Evolutionary conservation across 257 asterid species (phyloP), one percentile per base, ranked within the genome.

Genomic region (Marsdenia floribunda): DNA sequence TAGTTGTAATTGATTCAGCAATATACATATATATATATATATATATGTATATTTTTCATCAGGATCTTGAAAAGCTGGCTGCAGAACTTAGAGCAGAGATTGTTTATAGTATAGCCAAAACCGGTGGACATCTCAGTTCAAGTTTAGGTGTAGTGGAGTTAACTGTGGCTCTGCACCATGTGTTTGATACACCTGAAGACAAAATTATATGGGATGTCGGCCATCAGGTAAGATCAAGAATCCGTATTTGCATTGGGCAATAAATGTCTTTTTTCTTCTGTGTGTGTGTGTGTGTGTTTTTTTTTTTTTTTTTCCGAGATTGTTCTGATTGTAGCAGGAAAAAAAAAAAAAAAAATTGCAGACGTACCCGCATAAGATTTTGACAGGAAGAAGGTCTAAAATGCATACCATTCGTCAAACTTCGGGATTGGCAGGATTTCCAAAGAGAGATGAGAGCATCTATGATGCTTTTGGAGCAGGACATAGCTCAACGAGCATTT

Each of bases 141-240:
- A 91, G 93, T 74, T 81, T 91, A 67, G 94, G 94, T 1, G 97
- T 88, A 13, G 96, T 91, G 63, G 97, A 91, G 22, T 79, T 91
- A 52, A 87, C 96, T 18, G 89, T 91, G 63, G 97, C 97, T 21
- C 86, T 90, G 54, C 97, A 90, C 78, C 92, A 90, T 84, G 97
- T 91, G 76, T 91, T 91, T 76, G 79, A 90, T 29, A 61, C 89
- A 38, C 96, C 97, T 3, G 86, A 85, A 2, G 97, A 92, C 73
- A 90, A 74, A 76, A 90, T 92, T n/a, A 86, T 92, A 11, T 92
- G 97, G 97, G 97, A 92, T 81, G 94, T 92, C 6, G 96, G 94
- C 71, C 96, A 91, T 82, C 97, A 91, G 89, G 97, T 91, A 42
- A 83, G 69, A 4, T 67, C 58, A 35, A 60, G 35, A 37, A 52